Conservation (phyloP, 345 rosid species). For the Salix dunnii region DNA sequence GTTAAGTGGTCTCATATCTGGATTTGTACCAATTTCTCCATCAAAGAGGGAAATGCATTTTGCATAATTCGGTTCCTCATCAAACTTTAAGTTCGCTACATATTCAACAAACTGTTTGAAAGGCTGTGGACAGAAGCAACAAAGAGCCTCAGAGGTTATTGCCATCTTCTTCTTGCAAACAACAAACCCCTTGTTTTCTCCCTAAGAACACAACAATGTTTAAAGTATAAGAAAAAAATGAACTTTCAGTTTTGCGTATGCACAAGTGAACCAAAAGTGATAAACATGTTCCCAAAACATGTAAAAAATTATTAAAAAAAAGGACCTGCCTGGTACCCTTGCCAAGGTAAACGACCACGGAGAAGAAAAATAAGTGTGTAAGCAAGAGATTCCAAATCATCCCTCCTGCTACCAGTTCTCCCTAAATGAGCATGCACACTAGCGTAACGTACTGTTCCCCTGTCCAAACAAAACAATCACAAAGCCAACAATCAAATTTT, state of each 20-base stretch:
- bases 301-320: no score
- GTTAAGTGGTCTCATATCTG: slow-evolving; percentile 69
- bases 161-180: slow-evolving; percentile 96
- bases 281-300: not conserved
- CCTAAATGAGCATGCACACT: slow-evolving; percentile 97
- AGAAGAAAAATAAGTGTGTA: slow-evolving; percentile 87
- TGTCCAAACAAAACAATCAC: slow-evolving; percentile 19
- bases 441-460: slow-evolving; percentile 96
- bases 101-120: slow-evolving; percentile 85
- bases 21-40: slow-evolving; percentile 63
- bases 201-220: slow-evolving; percentile 41
- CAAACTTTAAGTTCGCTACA: slow-evolving; percentile 85
- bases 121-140: slow-evolving; percentile 85
- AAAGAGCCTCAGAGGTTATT: slow-evolving; percentile 79
- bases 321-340: slow-evolving; percentile 74
- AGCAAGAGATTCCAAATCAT: slow-evolving; percentile 95
- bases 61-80: slow-evolving; percentile 92
- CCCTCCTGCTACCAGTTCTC: slow-evolving; percentile 86
- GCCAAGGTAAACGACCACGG: slow-evolving; percentile 95
- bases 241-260: not conserved
- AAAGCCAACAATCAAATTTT: not conserved
- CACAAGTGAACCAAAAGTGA: not conserved
- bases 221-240: not conserved
- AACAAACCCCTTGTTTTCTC: slow-evolving; percentile 93
- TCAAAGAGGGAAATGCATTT: slow-evolving; percentile 79